Evolutionary conservation across 768 basidiomycete genomes (phyloP).

Genomic region (Rubroboletus pulcherrimus): DNA sequence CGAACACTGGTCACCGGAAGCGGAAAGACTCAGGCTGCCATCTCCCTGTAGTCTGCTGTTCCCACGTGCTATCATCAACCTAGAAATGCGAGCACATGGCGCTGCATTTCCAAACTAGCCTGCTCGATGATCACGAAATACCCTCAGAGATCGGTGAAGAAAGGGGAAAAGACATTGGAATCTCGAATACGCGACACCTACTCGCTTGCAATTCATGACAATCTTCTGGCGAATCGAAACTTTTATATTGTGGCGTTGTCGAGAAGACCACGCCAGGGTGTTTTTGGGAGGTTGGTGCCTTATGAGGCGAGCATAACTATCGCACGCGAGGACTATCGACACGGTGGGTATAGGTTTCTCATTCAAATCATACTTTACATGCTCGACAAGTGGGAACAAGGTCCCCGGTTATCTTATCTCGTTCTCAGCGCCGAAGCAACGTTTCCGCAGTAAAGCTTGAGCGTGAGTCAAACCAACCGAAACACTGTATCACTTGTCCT

Average conservation of each 20-base stretch:
- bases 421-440: slow-evolving; percentile 5
- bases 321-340: neutral
- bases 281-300: neutral
- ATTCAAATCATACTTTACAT: neutral
- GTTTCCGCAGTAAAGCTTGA: neutral
- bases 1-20: no score
- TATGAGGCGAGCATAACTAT: neutral
- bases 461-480: slow-evolving; percentile 6
- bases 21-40: no score
- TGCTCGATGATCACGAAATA: no score
- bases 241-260: no score
- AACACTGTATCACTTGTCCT: neutral
- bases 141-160: no score
- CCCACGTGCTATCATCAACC: no score
- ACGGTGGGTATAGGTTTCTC: neutral
- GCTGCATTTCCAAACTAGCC: no score
- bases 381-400: neutral
- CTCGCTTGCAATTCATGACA: no score
- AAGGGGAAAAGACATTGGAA: no score
- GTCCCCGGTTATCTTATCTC: slow-evolving; percentile 5
- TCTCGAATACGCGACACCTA: neutral
- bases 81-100: no score
- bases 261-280: neutral
- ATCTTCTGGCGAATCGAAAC: no score
- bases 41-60: no score